Evolutionary conservation across 805 yeast species (phyloP).

Genomic region (Candida easanensis): DNA sequence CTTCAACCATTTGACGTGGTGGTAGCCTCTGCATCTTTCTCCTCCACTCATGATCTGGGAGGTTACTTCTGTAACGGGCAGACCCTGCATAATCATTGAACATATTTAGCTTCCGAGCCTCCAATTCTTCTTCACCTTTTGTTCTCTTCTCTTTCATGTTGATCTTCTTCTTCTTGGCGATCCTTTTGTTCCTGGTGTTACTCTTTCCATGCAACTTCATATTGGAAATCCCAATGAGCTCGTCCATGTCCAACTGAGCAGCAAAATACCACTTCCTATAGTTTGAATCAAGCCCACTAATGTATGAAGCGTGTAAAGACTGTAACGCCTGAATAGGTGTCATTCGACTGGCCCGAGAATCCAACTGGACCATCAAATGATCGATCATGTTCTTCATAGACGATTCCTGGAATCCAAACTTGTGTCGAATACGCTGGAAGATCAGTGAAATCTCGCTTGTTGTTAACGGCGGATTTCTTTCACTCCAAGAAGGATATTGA

Average conservation of each 20-base stretch:
- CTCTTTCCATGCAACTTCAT: slow-evolving; percentile 52
- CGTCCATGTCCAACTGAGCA: slow-evolving; percentile 76
- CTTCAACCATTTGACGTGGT: slow-evolving; percentile 53
- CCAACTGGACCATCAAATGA: slow-evolving; percentile 74
- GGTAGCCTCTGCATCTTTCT: slow-evolving; percentile 44
- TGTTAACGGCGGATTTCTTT: slow-evolving; percentile 1
- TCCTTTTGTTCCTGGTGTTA: slow-evolving; percentile 38
- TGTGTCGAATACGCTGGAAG: slow-evolving; percentile 52
- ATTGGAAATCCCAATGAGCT: slow-evolving; percentile 54
- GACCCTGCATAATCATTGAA: background rate
- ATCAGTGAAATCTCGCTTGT: slow-evolving; percentile 59
- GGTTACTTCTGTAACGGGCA: slow-evolving; percentile 28
- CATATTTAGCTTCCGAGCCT: slow-evolving; percentile 27
- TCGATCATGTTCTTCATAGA: slow-evolving; percentile 78
- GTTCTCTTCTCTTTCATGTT: slow-evolving; percentile 33
- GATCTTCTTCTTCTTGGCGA: slow-evolving; percentile 39
- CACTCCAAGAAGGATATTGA: background rate
- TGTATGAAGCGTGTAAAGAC: slow-evolving; percentile 83
- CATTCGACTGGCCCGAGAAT: slow-evolving; percentile 83
- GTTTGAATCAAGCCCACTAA: slow-evolving; percentile 87
- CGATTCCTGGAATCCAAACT: slow-evolving; percentile 84
- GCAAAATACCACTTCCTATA: slow-evolving; percentile 92
- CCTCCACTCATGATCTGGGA: slow-evolving; percentile 67
- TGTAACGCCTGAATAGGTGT: slow-evolving; percentile 66
- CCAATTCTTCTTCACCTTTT: slow-evolving; percentile 40